phyloP scores from a whole-genome alignment of 1,284 basidiomycete genomes.

The Amylostereum areolatum region DNA sequence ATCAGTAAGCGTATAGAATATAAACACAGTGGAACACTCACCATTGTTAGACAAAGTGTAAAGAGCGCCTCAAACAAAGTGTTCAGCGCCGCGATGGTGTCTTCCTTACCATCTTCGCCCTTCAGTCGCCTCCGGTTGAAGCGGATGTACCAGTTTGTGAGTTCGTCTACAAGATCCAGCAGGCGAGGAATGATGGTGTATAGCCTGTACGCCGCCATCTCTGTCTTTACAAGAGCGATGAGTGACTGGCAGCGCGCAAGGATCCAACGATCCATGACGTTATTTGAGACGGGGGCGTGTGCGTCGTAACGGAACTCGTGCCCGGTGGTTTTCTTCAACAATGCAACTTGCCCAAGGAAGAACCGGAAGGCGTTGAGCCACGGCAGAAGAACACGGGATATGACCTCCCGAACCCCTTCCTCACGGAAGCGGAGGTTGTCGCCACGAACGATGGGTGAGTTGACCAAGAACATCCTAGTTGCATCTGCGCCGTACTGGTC shows the following conservation, averaged over 20 bases:
- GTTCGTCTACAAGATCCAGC: conserved; percentile 89
- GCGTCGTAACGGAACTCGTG: conserved; percentile 85
- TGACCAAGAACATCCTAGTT: conserved; percentile 96
- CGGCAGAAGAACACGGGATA: conserved; percentile 93
- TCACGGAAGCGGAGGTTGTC: conserved; percentile 98
- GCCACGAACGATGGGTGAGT: conserved; percentile 97
- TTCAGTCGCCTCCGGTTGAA: conserved; percentile 97
- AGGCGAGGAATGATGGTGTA: conserved; percentile 97
- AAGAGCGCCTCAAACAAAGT: conserved; percentile 95
- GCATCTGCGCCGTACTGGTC: conserved; percentile 95
- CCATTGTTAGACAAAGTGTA: conserved; percentile 93
- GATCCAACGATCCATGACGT: conserved; percentile 99
- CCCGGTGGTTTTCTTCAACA: conserved; percentile 81
- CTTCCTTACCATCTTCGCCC: conserved; percentile 89
- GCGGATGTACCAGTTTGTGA: conserved; percentile 99
- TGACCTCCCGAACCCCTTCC: conserved; percentile 95
- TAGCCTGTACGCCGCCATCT: conserved; percentile 98
- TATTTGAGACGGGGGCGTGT: conserved; percentile 78
- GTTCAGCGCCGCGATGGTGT: conserved; percentile 88
- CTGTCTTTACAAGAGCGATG: conserved; percentile 85
- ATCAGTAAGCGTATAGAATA: conserved; percentile 9
- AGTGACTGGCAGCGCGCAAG: conserved; percentile 95
- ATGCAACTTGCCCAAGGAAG: conserved; percentile 92
- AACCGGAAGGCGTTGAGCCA: conserved; percentile 99
- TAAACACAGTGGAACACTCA: conserved; percentile 31